phyloP scores from a whole-genome alignment of 192 early-diverging fungal species.

The Radiomyces spectabilis region DNA sequence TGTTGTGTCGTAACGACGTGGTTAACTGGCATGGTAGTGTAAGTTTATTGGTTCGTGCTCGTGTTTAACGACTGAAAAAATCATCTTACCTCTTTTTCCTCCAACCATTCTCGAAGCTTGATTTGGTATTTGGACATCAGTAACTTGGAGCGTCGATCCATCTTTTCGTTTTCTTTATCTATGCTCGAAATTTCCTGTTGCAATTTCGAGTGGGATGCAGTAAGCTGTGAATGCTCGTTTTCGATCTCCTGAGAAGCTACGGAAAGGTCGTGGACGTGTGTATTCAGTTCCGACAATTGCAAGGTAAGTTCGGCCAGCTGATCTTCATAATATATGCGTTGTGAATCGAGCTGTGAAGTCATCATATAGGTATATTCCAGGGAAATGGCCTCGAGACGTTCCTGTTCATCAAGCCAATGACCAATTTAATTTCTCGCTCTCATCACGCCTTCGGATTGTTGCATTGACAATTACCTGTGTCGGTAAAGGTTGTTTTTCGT shows the following conservation, averaged over 20 bases:
- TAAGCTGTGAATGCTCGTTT: background rate
- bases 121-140: slow-evolving; percentile 40
- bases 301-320: slow-evolving; percentile 44
- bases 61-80: slow-evolving; percentile 25
- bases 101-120: slow-evolving; percentile 52
- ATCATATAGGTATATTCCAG: slow-evolving; percentile 80
- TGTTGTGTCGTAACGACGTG: slow-evolving; percentile 53
- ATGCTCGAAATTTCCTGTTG: slow-evolving; percentile 10
- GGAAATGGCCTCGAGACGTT: slow-evolving; percentile 70
- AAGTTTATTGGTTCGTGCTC: background rate
- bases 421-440: too few relatives aligned
- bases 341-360: slow-evolving; percentile 80
- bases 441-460: background rate
- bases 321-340: slow-evolving; percentile 78
- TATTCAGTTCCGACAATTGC: slow-evolving; percentile 38
- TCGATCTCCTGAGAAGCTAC: background rate
- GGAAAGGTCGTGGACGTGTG: slow-evolving; percentile 17
- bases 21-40: slow-evolving; percentile 18
- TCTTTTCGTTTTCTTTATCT: slow-evolving; percentile 32
- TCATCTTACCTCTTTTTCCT: slow-evolving; percentile 64
- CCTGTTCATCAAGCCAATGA: slow-evolving; percentile 23
- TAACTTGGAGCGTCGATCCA: slow-evolving; percentile 50
- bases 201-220: background rate
- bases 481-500: too few relatives aligned
- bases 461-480: too few relatives aligned